Evolutionary conservation across 2,329 filamentous ascomycete species (phyloP).

Genomic region (Parastagonospora avenae): DNA sequence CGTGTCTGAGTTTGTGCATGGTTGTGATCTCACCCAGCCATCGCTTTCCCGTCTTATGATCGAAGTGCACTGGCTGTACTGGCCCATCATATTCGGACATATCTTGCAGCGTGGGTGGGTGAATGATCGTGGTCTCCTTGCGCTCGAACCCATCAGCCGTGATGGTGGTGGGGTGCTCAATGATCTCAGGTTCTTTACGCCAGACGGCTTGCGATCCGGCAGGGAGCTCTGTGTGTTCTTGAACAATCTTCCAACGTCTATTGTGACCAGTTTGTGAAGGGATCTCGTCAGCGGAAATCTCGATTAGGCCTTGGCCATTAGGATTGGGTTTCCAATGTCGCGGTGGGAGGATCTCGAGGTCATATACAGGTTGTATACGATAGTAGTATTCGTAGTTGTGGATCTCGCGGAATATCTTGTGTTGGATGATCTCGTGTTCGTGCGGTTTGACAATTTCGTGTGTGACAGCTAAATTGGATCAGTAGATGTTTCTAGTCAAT

Average conservation of each 20-base stretch:
- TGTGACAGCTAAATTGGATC: conserved; percentile 50
- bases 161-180: conserved; percentile 47
- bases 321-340: conserved; percentile 56
- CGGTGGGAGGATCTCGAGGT: conserved; percentile 59
- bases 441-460: conserved; percentile 55
- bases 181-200: conserved; percentile 45
- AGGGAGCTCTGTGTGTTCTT: conserved; percentile 19
- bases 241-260: conserved; percentile 36
- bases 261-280: conserved; percentile 39
- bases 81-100: conserved; percentile 32
- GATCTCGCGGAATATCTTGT: conserved; percentile 58
- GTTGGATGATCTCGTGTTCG: conserved; percentile 54
- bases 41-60: conserved; percentile 32
- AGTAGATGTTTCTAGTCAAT: conserved; percentile 10
- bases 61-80: conserved; percentile 37
- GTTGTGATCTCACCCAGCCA: conserved; percentile 32
- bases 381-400: conserved; percentile 61
- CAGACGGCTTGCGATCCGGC: conserved; percentile 8
- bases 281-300: conserved; percentile 53
- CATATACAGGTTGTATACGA: conserved; percentile 58
- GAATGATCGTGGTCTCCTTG: conserved; percentile 53
- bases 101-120: conserved; percentile 51
- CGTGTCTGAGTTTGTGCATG: conserved; percentile 19
- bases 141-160: conserved; percentile 49
- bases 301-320: conserved; percentile 44